These are phyloP conservation scores for Candida tallmaniae DNA, from an alignment of 805 yeast genomes.

Conservation along the genomic window DNA sequence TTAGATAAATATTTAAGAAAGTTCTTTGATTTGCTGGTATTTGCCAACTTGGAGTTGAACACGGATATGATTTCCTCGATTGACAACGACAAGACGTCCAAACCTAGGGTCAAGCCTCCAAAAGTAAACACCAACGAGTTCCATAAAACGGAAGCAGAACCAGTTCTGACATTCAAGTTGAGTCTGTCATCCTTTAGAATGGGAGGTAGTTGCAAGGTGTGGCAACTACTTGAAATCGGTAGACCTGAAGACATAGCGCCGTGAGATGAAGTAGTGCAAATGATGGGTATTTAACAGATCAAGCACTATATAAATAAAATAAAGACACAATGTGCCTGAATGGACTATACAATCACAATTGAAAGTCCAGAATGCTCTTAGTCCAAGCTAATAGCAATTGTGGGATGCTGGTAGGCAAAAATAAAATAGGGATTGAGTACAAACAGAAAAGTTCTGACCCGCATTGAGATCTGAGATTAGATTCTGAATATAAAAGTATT, in stretches of 20 bases:
- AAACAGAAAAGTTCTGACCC: too few species aligned
- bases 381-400: too few species aligned
- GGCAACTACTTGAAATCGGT: conserved; percentile 61
- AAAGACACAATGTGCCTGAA: too few species aligned
- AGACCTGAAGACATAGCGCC: conserved; percentile 59
- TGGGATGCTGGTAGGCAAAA: too few species aligned
- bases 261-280: too few species aligned
- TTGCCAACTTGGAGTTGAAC: conserved; percentile 30
- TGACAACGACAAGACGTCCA: conserved; percentile 42
- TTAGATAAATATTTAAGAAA: conserved; percentile 46
- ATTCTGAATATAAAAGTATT: too few species aligned
- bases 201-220: conserved; percentile 52
- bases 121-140: conserved; percentile 58
- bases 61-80: conserved; percentile 34
- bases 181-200: conserved; percentile 49
- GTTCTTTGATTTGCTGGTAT: conserved; percentile 19
- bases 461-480: too few species aligned
- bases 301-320: too few species aligned
- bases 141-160: conserved; percentile 55
- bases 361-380: too few species aligned
- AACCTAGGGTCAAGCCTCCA: conserved; percentile 65
- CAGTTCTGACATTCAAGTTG: conserved; percentile 60
- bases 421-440: too few species aligned
- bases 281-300: too few species aligned
- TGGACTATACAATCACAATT: too few species aligned